These are phyloP conservation scores for Exophiala sp. DNA, from an alignment of 2,329 filamentous ascomycete genomes.

Conservation along the genomic window DNA sequence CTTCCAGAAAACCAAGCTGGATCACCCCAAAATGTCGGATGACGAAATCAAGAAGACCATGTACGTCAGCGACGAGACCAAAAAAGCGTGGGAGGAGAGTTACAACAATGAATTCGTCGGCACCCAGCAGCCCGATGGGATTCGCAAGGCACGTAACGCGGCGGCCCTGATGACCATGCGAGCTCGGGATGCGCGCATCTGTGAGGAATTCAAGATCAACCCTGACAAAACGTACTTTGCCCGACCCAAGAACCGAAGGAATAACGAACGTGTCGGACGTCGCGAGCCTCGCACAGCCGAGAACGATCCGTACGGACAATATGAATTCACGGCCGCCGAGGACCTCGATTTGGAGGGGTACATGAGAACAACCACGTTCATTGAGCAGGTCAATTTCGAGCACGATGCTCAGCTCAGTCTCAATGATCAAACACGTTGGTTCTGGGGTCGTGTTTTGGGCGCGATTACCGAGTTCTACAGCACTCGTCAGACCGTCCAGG, in stretches of 20 bases:
- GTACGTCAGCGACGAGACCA: background rate
- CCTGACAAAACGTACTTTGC: constrained; percentile 7
- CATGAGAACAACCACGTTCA: no score
- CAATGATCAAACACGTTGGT: no score
- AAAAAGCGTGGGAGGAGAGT: constrained; percentile 8
- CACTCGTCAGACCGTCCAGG: no score
- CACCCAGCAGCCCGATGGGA: background rate
- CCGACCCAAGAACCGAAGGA: background rate
- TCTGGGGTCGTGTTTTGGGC: no score
- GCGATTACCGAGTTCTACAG: no score
- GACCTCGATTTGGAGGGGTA: no score
- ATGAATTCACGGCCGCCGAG: no score
- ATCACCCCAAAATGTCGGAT: background rate
- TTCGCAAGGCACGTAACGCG: constrained; percentile 6
- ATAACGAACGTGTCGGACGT: no score
- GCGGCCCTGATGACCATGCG: constrained; percentile 14
- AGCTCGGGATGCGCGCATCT: background rate
- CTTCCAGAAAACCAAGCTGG: background rate
- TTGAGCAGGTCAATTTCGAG: no score
- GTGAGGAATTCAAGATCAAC: constrained; percentile 8
- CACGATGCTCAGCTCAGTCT: no score
- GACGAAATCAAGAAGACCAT: background rate
- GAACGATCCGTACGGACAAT: no score
- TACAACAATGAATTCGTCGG: constrained; percentile 20
- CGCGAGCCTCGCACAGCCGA: no score